Evolutionary conservation across 2,329 filamentous ascomycete genomes (phyloP).

Genomic region (Diaporthe sp.): DNA sequence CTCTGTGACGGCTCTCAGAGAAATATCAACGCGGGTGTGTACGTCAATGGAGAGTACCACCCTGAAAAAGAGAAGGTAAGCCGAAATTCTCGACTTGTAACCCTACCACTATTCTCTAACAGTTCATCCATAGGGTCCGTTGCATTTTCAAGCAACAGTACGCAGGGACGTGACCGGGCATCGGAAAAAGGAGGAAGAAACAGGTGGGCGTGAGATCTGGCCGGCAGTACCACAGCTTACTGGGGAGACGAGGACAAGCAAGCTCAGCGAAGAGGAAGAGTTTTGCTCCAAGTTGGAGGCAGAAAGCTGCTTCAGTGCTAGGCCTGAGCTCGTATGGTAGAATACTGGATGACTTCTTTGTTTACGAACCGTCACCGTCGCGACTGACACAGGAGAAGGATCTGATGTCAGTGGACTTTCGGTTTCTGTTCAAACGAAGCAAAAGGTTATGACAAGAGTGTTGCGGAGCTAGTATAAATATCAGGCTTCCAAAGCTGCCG

Average conservation of each 20-base stretch:
- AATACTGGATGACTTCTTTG: background rate
- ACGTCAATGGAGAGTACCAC: slow-evolving; percentile 64
- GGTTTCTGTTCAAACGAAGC: background rate
- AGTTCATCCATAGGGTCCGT: background rate
- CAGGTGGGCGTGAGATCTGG: slow-evolving; percentile 34
- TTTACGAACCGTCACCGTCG: background rate
- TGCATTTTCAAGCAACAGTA: slow-evolving; percentile 35
- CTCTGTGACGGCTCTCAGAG: slow-evolving; percentile 62
- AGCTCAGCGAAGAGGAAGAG: slow-evolving; percentile 36
- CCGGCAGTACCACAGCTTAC: slow-evolving; percentile 19
- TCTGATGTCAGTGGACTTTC: too few species aligned
- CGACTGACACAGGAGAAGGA: background rate
- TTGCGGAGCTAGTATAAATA: background rate
- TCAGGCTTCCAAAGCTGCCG: background rate
- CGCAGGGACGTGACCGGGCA: slow-evolving; percentile 33
- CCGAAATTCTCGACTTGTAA: fast-evolving
- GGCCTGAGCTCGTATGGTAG: slow-evolving; percentile 31
- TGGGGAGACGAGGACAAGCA: slow-evolving; percentile 12
- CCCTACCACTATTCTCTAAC: background rate
- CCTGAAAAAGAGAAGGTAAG: slow-evolving; percentile 61
- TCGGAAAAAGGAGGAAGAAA: slow-evolving; percentile 29
- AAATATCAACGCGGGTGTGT: slow-evolving; percentile 64
- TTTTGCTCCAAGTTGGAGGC: slow-evolving; percentile 38
- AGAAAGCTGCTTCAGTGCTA: slow-evolving; percentile 18
- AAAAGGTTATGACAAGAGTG: background rate